phyloP scores from a whole-genome alignment of 1,139 yeast species.

The Hanseniaspora gamundiae region DNA sequence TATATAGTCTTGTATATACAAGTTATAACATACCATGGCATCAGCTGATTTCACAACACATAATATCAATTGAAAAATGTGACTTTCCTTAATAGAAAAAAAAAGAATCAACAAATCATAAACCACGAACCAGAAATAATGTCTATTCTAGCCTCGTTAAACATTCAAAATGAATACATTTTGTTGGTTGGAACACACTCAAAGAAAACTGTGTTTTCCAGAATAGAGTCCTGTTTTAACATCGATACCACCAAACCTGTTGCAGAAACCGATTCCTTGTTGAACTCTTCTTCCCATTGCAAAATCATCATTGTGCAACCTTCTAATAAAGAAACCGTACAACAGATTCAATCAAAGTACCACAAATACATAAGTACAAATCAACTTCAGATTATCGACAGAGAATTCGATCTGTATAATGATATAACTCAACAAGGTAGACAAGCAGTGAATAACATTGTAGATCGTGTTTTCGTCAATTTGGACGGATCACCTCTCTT shows the following conservation, averaged over 20 bases:
- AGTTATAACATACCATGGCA: too few relatives aligned
- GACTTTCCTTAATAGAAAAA: conserved; percentile 7
- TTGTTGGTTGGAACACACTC: conserved; percentile 7
- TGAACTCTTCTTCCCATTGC: conserved; percentile 18
- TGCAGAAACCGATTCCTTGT: conserved; percentile 5
- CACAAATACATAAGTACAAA: background rate
- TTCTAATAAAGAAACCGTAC: conserved; percentile 10
- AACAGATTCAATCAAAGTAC: conserved; percentile 7
- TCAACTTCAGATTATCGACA: conserved; percentile 24
- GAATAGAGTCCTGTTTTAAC: conserved; percentile 1
- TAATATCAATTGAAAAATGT: background rate
- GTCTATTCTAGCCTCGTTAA: conserved; percentile 6
- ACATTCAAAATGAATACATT: conserved; percentile 4
- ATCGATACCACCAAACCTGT: conserved; percentile 32
- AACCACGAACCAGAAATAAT: background rate
- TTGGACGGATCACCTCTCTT: conserved; percentile 19
- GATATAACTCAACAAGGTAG: conserved; percentile 53
- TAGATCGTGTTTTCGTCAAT: conserved; percentile 66
- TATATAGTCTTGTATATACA: too few relatives aligned
- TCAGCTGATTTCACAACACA: too few relatives aligned
- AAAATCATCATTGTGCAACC: conserved; percentile 16
- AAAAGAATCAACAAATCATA: conserved; percentile 6
- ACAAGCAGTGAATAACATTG: conserved; percentile 44
- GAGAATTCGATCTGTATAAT: conserved; percentile 27
- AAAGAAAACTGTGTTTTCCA: conserved; percentile 1